Percentiles rank a stretch among this genome's conserved stretches.
Evolutionary conservation across 805 yeast genomes (phyloP).

Genomic region (Saccharomyces paradoxus): DNA sequence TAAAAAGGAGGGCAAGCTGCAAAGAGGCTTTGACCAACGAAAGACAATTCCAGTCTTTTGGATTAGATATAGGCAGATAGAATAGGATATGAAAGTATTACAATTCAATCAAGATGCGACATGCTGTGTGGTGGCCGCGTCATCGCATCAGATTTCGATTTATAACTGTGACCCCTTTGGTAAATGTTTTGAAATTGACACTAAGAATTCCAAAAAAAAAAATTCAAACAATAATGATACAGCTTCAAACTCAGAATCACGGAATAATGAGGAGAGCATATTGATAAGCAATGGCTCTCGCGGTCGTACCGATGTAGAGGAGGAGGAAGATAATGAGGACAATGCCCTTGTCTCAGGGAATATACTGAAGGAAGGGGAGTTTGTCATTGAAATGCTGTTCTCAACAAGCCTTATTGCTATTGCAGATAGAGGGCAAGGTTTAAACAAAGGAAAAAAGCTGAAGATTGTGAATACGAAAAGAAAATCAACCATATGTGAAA

Average conservation of each 20-base stretch:
- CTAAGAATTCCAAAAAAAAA: conserved; percentile 8
- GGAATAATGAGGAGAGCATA: neutral
- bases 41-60: neutral
- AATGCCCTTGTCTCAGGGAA: neutral
- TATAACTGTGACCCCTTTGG: conserved; percentile 88
- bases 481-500: conserved; percentile 69
- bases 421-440: conserved; percentile 63
- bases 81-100: conserved; percentile 36
- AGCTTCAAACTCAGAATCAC: neutral
- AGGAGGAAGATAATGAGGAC: neutral
- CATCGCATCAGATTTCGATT: conserved; percentile 56
- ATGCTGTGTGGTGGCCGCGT: conserved; percentile 68
- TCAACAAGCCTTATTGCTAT: conserved; percentile 79
- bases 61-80: neutral
- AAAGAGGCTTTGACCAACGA: neutral
- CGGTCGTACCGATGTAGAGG: conserved; percentile 1
- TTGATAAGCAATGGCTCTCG: neutral
- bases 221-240: neutral
- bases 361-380: conserved; percentile 29
- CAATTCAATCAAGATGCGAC: conserved; percentile 84
- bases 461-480: conserved; percentile 67
- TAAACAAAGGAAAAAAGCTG: conserved; percentile 51
- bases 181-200: conserved; percentile 47
- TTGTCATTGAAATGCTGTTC: conserved; percentile 80
- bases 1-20: neutral